phyloP scores from a whole-genome alignment of 2,329 filamentous ascomycete species.

The Penicillium digitatum region DNA sequence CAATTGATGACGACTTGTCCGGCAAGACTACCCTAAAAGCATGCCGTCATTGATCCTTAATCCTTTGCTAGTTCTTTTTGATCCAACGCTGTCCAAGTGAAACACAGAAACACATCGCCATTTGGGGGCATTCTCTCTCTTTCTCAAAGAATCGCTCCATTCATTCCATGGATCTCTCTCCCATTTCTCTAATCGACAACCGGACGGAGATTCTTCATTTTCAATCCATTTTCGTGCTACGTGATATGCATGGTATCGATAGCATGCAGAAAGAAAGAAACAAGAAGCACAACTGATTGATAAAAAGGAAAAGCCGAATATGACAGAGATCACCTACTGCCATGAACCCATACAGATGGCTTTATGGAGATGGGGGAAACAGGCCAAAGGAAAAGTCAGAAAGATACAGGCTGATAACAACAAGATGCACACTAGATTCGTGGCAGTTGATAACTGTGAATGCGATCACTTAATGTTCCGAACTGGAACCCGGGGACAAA shows the following conservation, averaged over 20 bases:
- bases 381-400: not conserved
- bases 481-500: not conserved
- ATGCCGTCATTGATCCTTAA: constrained; percentile 7
- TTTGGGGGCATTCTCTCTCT: constrained; percentile 14
- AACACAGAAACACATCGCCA: constrained; percentile 22
- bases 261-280: not conserved
- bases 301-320: not conserved
- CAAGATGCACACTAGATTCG: not conserved
- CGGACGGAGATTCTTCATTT: not conserved
- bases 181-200: not conserved
- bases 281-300: not conserved
- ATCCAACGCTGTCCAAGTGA: constrained; percentile 1
- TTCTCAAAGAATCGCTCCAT: not conserved
- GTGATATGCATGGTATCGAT: not conserved
- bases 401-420: not conserved
- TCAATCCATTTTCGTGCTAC: not conserved
- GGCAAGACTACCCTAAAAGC: constrained; percentile 16
- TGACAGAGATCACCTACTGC: not conserved
- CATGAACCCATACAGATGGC: not conserved
- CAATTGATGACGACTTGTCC: constrained; percentile 21
- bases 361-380: not conserved
- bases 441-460: not conserved
- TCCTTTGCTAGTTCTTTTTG: not conserved
- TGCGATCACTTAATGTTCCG: not conserved
- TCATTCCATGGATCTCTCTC: not conserved